Percentiles rank a stretch among this genome's conserved stretches.
These are phyloP conservation scores for Clarireedia homoeocarpa DNA, from an alignment of 2,329 filamentous ascomycete genomes.

Conservation along the genomic window DNA sequence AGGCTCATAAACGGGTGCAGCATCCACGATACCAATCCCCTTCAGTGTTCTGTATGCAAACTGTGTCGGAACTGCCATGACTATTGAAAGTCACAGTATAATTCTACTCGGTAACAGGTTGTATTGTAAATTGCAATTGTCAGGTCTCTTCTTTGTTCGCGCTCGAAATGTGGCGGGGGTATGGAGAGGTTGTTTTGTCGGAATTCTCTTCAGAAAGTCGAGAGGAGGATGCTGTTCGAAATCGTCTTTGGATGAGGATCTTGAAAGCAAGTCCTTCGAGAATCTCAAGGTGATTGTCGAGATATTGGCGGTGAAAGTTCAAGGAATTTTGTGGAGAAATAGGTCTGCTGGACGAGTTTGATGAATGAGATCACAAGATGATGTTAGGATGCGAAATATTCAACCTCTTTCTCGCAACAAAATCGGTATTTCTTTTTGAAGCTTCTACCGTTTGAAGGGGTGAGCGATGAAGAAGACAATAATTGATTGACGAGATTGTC, in stretches of 20 bases:
- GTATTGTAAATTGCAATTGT: slow-evolving; percentile 10
- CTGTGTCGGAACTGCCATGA: slow-evolving; percentile 89
- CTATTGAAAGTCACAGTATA: slow-evolving; percentile 72
- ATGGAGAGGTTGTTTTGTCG: slow-evolving; percentile 10
- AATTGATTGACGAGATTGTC: slow-evolving; percentile 9
- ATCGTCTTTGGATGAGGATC: background rate
- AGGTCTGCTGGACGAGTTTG: background rate
- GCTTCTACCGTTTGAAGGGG: background rate
- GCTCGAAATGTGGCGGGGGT: background rate
- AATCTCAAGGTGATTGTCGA: background rate
- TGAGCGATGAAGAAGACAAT: slow-evolving; percentile 9
- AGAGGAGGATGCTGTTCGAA: background rate
- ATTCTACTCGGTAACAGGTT: slow-evolving; percentile 20
- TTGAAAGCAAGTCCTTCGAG: background rate
- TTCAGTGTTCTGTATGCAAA: slow-evolving; percentile 97
- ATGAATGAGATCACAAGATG: background rate
- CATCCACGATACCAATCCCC: slow-evolving; percentile 89
- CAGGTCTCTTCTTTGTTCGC: slow-evolving; percentile 18
- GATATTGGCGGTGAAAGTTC: background rate
- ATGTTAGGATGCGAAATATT: background rate
- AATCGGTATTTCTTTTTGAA: background rate
- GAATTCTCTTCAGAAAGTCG: background rate
- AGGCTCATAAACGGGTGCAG: slow-evolving; percentile 77
- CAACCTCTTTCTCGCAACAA: background rate
- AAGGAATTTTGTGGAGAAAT: background rate